Base-by-base conservation (phyloP, 371 early-diverging fungal genomes). In the Basidiobolus meristosporus region DNA sequence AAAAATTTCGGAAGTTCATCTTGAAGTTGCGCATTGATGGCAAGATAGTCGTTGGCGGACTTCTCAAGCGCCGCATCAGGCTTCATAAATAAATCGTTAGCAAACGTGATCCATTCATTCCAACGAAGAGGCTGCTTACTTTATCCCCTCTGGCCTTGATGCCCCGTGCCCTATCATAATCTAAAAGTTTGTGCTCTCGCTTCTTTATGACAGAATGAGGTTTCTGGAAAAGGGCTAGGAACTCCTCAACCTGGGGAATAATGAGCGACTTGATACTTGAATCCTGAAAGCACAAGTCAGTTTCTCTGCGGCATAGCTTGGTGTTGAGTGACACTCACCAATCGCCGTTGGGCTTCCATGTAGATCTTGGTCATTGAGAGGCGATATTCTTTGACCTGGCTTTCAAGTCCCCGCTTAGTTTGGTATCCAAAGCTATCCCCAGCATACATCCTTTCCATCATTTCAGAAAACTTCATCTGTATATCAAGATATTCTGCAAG, bases 1-100 rank as follows among this genome's bases (percentile, higher is more conserved):
- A 78, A 54, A 39, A 83, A 77, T 31, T 52, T 53, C 1, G 87
- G 87, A 10, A 87, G 50, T 44, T 87, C 82, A 21, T 82, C 81
- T 17, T 73, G 53, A 7, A 87, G 59, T 38, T 87, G 81, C 4
- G 65, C 77, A 47, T 82, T 77, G 45, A 87, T 72, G 1, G 77
- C 68, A 0, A 51, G 51, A 50, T 77, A 87, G 0, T 70, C 75
- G 22, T 66, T 73, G 1, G 83, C 78, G 0, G 77, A 76, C 21
- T 71, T 76, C 37, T 68, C 65, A 19, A 82, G 52, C 21, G 66
- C 54, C 47, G 76, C 77, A 39, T 75, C 76, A 7, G 66, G 63
- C 41, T 60, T 1, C 2, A 31, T 5, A 28, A 29, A 18, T 2
- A 11, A 14, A 39, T 20, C 14, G 16, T 18, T 22, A 20, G 15